Conservation (phyloP, 192 early-diverging fungal genomes). For the Linnemannia schmuckeri region DNA sequence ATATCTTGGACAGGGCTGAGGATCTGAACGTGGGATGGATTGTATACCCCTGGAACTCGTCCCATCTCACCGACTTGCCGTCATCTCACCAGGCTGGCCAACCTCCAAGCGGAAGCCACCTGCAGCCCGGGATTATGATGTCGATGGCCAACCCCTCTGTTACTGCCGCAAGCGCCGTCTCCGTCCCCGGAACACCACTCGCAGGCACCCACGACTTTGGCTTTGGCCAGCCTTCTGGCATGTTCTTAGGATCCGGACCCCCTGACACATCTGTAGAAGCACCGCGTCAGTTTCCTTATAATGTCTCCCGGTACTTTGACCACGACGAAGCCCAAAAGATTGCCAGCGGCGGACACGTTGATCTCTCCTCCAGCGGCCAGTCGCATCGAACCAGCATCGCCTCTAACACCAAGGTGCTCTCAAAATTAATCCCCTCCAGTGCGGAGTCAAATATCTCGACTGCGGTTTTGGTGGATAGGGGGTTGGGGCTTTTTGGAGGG, state of each 20-base stretch:
- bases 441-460: slow-evolving; percentile 35
- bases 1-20: slow-evolving; percentile 67
- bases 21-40: slow-evolving; percentile 73
- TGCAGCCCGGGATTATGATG: slow-evolving; percentile 27
- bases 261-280: background rate
- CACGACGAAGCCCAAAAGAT: slow-evolving; percentile 54
- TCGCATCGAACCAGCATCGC: slow-evolving; percentile 81
- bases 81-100: background rate
- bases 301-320: slow-evolving; percentile 44
- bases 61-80: slow-evolving; percentile 39
- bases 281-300: slow-evolving; percentile 31
- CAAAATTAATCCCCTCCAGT: slow-evolving; percentile 46
- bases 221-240: background rate
- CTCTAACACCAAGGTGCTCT: slow-evolving; percentile 55
- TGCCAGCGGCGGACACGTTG: slow-evolving; percentile 45
- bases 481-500: slow-evolving; percentile 48
- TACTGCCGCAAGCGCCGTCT: background rate
- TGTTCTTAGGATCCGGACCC: background rate
- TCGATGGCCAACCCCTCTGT: slow-evolving; percentile 18
- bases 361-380: slow-evolving; percentile 62
- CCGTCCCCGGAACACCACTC: slow-evolving; percentile 7
- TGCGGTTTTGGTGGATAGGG: slow-evolving; percentile 58
- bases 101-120: slow-evolving; percentile 9
- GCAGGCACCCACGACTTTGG: background rate
- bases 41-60: slow-evolving; percentile 73